Evolutionary conservation across 441 rosid genomes (phyloP), one percentile per base, ranked within the genome.

Genomic region (Flueggea neowawraea): DNA sequence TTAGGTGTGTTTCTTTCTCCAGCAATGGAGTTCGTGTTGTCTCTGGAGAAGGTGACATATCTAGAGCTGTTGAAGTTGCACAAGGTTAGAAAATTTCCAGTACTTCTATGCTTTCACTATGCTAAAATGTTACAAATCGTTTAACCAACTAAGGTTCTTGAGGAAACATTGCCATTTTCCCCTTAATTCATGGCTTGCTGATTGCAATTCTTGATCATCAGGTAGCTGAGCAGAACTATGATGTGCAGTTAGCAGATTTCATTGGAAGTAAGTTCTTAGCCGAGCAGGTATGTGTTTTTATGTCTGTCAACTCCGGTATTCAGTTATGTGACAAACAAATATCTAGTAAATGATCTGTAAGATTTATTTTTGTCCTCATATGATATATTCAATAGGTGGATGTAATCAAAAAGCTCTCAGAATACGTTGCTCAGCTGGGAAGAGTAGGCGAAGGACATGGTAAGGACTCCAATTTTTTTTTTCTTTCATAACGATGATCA

Each of bases 371-470:
- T 45, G 7, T 47, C 31, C 58, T 22, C 5, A 15, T 7, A 33
- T 48, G 31, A 52, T 28, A 39, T 16, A 1, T 52, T 12, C 62
- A n/a, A 45, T 41, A 87, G 94, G 86, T 87, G 32, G 86, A 83
- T 50, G 75, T 87, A 56, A 85, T 85, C 44, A 85, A 85, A 69
- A 87, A 81, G 70, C 83, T 78, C 9, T 54, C 94, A 7, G 85
- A 85, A 68, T 87, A 74, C 54, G 87, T 85, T 62, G 68, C 87
- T 61, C 90, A 84, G 69, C n/a, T n/a, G n/a, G n/a, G n/a, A n/a
- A n/a, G n/a, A n/a, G n/a, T n/a, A n/a, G n/a, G 87, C 12, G 82
- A 84, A 70, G 95, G 95, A 78, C 89, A 83, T 2, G 89, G 89
- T 87, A 87, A 22, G 74, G 32, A 49, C 49, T 68, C 15, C 3